These are phyloP conservation scores for Calonectria multiphialidica DNA, from an alignment of 2,329 filamentous ascomycete genomes.

Conservation along the genomic window DNA sequence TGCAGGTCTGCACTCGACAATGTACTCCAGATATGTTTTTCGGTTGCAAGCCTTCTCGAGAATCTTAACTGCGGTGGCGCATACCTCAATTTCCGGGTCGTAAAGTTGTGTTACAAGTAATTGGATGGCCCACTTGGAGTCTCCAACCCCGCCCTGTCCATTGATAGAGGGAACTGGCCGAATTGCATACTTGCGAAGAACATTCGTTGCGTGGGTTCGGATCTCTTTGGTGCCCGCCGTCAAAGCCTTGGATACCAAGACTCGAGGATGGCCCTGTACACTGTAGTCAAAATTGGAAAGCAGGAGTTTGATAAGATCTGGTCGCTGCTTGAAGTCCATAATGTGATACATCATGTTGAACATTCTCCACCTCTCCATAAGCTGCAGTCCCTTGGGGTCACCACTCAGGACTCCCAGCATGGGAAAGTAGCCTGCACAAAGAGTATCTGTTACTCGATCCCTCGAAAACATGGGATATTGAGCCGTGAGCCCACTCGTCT, in stretches of 20 bases:
- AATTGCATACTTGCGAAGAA: constrained; percentile 87
- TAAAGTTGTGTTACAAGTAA: constrained; percentile 98
- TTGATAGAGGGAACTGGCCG: constrained; percentile 54
- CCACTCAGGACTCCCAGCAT: constrained; percentile 90
- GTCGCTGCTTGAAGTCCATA: constrained; percentile 88
- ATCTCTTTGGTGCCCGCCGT: constrained; percentile 93
- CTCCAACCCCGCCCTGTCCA: constrained; percentile 59
- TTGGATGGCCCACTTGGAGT: constrained; percentile 96
- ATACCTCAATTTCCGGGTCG: constrained; percentile 96
- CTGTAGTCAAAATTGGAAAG: constrained; percentile 94
- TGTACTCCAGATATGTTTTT: constrained; percentile 90
- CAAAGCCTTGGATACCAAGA: constrained; percentile 93
- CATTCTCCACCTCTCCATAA: constrained; percentile 96
- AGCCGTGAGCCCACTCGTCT: constrained; percentile 81
- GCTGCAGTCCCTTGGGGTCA: constrained; percentile 84
- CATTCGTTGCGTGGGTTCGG: constrained; percentile 88
- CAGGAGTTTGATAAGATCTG: constrained; percentile 90
- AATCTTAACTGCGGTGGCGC: constrained; percentile 95
- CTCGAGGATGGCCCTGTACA: constrained; percentile 87
- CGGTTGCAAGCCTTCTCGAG: constrained; percentile 97
- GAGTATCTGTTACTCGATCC: constrained; percentile 85
- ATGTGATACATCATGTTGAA: constrained; percentile 99
- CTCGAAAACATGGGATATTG: constrained; percentile 90
- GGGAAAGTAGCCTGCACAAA: constrained; percentile 93
- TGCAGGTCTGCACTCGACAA: constrained; percentile 94